phyloP scores from a whole-genome alignment of 371 early-diverging fungal genomes.

The Cladochytrium tenue region DNA sequence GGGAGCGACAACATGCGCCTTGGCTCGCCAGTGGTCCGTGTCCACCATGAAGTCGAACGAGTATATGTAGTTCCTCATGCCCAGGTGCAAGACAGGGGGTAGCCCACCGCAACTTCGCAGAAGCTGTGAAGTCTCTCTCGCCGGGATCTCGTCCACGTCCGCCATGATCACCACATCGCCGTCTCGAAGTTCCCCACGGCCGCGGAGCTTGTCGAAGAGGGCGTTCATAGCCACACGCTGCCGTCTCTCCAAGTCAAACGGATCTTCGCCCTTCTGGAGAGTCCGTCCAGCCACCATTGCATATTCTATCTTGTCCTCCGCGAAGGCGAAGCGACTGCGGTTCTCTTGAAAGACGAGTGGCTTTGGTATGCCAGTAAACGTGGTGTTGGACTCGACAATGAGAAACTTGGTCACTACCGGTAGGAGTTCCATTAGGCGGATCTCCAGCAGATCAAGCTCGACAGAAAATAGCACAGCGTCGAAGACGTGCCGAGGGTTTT shows the following conservation, averaged over 20 bases:
- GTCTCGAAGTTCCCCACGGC: constrained; percentile 28
- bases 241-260: constrained; percentile 49
- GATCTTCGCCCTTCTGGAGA: constrained; percentile 37
- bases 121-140: constrained; percentile 25
- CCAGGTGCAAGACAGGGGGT: constrained; percentile 50
- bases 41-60: constrained; percentile 58
- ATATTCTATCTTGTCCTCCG: constrained; percentile 52
- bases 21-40: constrained; percentile 49
- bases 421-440: constrained; percentile 34
- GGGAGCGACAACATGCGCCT: constrained; percentile 35
- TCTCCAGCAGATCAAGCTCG: constrained; percentile 46
- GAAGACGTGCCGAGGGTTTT: constrained; percentile 9
- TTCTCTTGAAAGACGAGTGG: constrained; percentile 40
- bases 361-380: constrained; percentile 34
- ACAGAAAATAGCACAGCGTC: constrained; percentile 36
- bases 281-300: constrained; percentile 25
- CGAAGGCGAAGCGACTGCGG: constrained; percentile 51
- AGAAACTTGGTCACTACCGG: constrained; percentile 38
- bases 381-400: constrained; percentile 30
- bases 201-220: constrained; percentile 9
- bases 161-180: constrained; percentile 35
- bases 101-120: constrained; percentile 41
- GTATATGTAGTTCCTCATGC: constrained; percentile 54
- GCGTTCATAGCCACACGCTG: constrained; percentile 46
- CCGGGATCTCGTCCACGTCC: constrained; percentile 48